phyloP scores from a whole-genome alignment of 192 early-diverging fungal genomes.

The Coemansia sp. region DNA sequence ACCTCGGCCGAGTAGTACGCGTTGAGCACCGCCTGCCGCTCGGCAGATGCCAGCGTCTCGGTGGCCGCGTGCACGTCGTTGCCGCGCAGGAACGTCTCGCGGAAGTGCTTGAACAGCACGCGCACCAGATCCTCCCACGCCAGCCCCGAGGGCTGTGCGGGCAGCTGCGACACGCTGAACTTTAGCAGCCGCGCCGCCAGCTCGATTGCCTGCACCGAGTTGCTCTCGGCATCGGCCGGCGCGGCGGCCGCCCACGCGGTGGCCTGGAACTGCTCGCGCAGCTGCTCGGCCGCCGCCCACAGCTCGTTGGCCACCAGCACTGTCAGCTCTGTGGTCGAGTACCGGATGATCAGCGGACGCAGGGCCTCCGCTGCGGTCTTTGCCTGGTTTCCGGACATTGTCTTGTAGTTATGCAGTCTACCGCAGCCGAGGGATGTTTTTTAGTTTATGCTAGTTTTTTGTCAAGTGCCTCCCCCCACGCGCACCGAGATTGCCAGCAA shows the following conservation, averaged over 20 bases:
- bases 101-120: conserved; percentile 71
- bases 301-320: conserved; percentile 77
- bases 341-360: conserved; percentile 75
- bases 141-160: conserved; percentile 34
- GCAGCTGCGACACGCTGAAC: conserved; percentile 54
- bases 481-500: too few species aligned
- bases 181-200: conserved; percentile 69
- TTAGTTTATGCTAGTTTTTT: not conserved
- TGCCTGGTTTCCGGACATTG: conserved; percentile 38
- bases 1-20: conserved; percentile 76
- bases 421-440: too few species aligned
- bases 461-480: too few species aligned
- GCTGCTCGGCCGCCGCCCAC: conserved; percentile 85
- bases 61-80: conserved; percentile 82
- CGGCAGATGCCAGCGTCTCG: conserved; percentile 57
- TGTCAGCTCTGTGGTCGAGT: conserved; percentile 72
- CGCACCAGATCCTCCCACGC: conserved; percentile 66
- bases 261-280: conserved; percentile 69
- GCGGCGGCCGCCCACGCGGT: conserved; percentile 31
- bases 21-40: conserved; percentile 59
- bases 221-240: conserved; percentile 55
- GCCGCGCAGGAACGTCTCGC: conserved; percentile 65
- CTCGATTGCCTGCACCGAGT: conserved; percentile 62
- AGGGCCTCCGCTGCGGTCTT: conserved; percentile 50
- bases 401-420: too few species aligned